Conservation (phyloP, 73 alveolate species). For the Tetrahymena borealis region DNA sequence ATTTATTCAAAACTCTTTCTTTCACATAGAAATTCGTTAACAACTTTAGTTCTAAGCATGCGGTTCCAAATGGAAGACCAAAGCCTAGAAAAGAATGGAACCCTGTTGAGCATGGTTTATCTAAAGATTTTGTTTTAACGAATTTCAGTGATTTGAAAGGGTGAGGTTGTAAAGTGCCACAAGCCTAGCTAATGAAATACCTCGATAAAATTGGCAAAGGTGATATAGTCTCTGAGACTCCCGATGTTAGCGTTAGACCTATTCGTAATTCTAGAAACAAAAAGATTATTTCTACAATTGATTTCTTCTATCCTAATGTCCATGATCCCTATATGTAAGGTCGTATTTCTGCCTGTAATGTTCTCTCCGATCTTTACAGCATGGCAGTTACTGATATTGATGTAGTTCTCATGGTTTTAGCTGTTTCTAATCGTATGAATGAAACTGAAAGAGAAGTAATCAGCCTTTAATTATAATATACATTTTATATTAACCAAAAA, state of each 20-base stretch:
- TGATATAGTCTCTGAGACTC: conserved; percentile 79
- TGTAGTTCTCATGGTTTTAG: conserved; percentile 84
- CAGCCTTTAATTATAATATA: background rate
- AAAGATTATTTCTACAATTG: conserved; percentile 86
- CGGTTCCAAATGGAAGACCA: background rate
- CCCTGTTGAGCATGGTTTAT: conserved; percentile 53
- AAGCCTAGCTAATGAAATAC: conserved; percentile 58
- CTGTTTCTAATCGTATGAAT: conserved; percentile 70
- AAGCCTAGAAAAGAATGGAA: conserved; percentile 14
- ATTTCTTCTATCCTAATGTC: conserved; percentile 95
- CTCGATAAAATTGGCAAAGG: conserved; percentile 68
- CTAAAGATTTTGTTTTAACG: conserved; percentile 67
- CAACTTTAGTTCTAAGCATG: background rate
- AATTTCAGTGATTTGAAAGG: conserved; percentile 75
- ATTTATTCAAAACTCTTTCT: background rate
- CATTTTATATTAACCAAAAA: background rate
- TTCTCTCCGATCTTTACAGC: conserved; percentile 95
- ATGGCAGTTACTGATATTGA: conserved; percentile 92
- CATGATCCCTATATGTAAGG: conserved; percentile 97
- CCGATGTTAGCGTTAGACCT: conserved; percentile 80
- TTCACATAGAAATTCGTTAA: background rate
- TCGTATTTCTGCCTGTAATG: conserved; percentile 93
- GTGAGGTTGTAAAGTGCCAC: conserved; percentile 90
- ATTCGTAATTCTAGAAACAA: conserved; percentile 25
- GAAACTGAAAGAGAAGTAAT: conserved; percentile 61